Evolutionary conservation across 2,329 filamentous ascomycete genomes (phyloP).

Genomic region (Neonectria hederae): DNA sequence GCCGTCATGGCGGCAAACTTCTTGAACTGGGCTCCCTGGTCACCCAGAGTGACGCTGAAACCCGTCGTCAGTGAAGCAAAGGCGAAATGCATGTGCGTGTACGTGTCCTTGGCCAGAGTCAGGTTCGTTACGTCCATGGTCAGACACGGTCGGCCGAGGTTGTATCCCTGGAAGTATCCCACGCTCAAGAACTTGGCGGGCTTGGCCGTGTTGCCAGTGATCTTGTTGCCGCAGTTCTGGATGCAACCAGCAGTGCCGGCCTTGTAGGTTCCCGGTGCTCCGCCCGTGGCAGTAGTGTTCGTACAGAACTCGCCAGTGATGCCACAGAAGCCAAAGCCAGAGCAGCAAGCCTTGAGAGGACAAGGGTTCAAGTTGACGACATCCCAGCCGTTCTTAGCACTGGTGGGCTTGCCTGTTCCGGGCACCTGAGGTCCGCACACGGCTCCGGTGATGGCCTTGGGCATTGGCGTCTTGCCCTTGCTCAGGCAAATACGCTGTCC

Average conservation of each 20-base stretch:
- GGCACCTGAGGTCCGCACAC: constrained; percentile 48
- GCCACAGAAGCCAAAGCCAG: constrained; percentile 57
- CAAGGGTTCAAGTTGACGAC: constrained; percentile 57
- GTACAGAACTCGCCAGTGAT: constrained; percentile 55
- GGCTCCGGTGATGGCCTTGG: constrained; percentile 41
- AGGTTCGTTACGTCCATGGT: constrained; percentile 44
- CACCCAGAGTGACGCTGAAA: constrained; percentile 30
- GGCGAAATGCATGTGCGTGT: constrained; percentile 48
- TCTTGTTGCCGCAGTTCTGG: constrained; percentile 47
- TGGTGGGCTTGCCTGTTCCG: constrained; percentile 38
- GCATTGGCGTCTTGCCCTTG: constrained; percentile 47
- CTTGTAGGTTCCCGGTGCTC: constrained; percentile 40
- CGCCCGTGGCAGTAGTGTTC: constrained; percentile 40
- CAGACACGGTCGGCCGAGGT: constrained; percentile 42
- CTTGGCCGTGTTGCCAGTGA: constrained; percentile 41
- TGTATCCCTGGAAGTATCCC: constrained; percentile 49
- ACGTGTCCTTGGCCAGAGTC: constrained; percentile 29
- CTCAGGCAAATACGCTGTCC: constrained; percentile 48
- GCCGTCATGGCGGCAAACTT: constrained; percentile 43
- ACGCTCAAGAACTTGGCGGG: constrained; percentile 41
- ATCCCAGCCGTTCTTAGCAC: constrained; percentile 40
- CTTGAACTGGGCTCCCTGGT: constrained; percentile 40
- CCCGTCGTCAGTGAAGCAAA: constrained; percentile 41
- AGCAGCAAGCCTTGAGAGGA: constrained; percentile 54
- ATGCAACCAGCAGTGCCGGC: constrained; percentile 42